Percentiles rank a stretch among this genome's conserved stretches.
Evolutionary conservation across 108 stramenopile genomes (phyloP).

Genomic region (Nitzschia sp.): DNA sequence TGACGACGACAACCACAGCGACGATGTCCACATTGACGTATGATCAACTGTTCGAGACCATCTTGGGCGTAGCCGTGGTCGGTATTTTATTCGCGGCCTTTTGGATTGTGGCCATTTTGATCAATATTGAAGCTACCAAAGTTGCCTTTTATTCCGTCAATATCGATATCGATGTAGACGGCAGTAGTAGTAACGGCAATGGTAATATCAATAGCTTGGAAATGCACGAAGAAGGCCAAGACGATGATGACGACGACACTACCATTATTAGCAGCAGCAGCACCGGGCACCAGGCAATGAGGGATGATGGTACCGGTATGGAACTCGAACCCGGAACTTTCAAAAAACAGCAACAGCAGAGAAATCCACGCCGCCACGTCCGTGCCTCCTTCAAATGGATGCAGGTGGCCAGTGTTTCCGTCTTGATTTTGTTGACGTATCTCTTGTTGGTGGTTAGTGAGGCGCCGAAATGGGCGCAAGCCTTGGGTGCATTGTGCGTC

Average conservation of each 20-base stretch:
- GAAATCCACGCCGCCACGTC: conserved; percentile 11
- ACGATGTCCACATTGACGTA: conserved; percentile 10
- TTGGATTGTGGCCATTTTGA: conserved; percentile 32
- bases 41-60: conserved; percentile 15
- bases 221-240: conserved; percentile 20
- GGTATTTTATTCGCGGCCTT: conserved; percentile 16
- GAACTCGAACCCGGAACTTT: background rate
- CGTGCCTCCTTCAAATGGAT: conserved; percentile 20
- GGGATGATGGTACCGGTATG: conserved; percentile 14
- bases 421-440: conserved; percentile 37
- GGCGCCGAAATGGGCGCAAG: conserved; percentile 16
- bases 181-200: no score
- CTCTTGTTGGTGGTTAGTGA: conserved; percentile 34
- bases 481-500: conserved; percentile 31
- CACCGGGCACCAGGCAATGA: conserved; percentile 1
- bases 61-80: conserved; percentile 14
- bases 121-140: conserved; percentile 36
- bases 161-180: background rate
- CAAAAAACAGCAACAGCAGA: background rate
- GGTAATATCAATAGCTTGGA: background rate
- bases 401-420: conserved; percentile 23
- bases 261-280: no score
- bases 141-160: conserved; percentile 12
- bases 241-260: background rate
- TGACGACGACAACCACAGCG: no score